These are phyloP conservation scores for Solanum ossicruentum DNA, from an alignment of 257 asterid genomes.

Conservation along the genomic window DNA sequence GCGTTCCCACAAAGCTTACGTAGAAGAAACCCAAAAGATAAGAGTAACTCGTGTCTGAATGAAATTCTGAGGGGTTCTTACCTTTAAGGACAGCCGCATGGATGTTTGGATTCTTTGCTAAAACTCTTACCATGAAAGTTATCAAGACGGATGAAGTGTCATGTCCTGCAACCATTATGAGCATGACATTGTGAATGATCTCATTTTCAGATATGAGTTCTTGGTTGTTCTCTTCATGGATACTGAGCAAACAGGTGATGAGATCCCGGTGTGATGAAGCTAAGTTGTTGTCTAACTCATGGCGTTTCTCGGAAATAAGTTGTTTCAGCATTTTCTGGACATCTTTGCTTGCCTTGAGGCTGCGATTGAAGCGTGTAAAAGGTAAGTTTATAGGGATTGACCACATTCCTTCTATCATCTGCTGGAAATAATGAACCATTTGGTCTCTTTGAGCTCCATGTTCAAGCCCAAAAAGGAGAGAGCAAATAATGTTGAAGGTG, in stretches of 20 bases:
- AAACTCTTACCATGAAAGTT: constrained; percentile 38
- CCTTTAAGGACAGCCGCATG: constrained; percentile 51
- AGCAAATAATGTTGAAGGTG: constrained; percentile 66
- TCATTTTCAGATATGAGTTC: constrained; percentile 42
- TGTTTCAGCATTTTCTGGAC: constrained; percentile 33
- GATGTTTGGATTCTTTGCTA: constrained; percentile 32
- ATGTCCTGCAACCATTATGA: constrained; percentile 56
- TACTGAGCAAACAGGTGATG: constrained; percentile 53
- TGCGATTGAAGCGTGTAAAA: constrained; percentile 46
- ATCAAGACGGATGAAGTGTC: constrained; percentile 58
- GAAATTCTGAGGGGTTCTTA: neutral
- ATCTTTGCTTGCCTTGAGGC: constrained; percentile 52
- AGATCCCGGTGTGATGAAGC: constrained; percentile 49
- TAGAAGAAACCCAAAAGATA: neutral
- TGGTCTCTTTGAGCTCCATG: constrained; percentile 35
- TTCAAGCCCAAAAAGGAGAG: constrained; percentile 51
- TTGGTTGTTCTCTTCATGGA: constrained; percentile 20
- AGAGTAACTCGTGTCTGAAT: neutral
- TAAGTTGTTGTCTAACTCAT: constrained; percentile 21
- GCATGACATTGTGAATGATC: constrained; percentile 46
- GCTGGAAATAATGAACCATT: constrained; percentile 21
- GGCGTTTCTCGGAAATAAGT: constrained; percentile 34
- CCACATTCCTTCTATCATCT: constrained; percentile 58
- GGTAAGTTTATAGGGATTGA: constrained; percentile 55
- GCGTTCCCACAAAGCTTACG: neutral